Conservation (phyloP, 768 basidiomycete genomes). For the Coprinopsis sp. region DNA sequence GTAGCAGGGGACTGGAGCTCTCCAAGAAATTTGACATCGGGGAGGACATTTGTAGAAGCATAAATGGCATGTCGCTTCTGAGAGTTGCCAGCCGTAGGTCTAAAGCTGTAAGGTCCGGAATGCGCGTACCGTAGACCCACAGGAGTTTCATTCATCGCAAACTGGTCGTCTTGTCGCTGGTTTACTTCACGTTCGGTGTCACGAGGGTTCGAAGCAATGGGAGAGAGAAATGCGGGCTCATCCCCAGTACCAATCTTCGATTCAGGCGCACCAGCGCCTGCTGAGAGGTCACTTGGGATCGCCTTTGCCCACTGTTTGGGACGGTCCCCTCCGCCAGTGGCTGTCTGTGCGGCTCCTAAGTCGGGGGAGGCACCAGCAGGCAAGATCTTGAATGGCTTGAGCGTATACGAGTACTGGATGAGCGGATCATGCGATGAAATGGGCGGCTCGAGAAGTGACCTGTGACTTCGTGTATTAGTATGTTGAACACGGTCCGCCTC, state of each 20-base stretch:
- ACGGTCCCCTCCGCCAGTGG: too few relatives aligned
- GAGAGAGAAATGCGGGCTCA: too few relatives aligned
- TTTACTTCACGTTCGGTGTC: too few relatives aligned
- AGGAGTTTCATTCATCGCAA: neutral
- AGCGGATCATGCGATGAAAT: conserved; percentile 4
- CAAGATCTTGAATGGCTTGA: conserved; percentile 12
- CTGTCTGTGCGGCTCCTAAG: neutral
- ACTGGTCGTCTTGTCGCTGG: neutral
- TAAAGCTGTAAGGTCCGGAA: neutral
- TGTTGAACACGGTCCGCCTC: neutral
- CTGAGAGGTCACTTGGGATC: too few relatives aligned
- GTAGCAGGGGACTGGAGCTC: neutral
- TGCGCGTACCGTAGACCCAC: neutral
- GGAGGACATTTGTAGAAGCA: conserved; percentile 25
- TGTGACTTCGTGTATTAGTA: neutral
- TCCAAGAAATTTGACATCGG: conserved; percentile 18
- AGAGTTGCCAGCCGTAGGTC: neutral
- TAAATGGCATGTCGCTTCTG: conserved; percentile 37
- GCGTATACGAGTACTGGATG: conserved; percentile 7
- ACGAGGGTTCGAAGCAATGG: too few relatives aligned
- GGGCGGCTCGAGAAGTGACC: too few relatives aligned
- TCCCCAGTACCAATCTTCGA: too few relatives aligned
- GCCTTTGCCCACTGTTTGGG: too few relatives aligned
- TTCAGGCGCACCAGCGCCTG: too few relatives aligned
- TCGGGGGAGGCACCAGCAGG: conserved; percentile 6